Conservation (phyloP, 116 monocot species). For the Dioscorea cayenensis region DNA sequence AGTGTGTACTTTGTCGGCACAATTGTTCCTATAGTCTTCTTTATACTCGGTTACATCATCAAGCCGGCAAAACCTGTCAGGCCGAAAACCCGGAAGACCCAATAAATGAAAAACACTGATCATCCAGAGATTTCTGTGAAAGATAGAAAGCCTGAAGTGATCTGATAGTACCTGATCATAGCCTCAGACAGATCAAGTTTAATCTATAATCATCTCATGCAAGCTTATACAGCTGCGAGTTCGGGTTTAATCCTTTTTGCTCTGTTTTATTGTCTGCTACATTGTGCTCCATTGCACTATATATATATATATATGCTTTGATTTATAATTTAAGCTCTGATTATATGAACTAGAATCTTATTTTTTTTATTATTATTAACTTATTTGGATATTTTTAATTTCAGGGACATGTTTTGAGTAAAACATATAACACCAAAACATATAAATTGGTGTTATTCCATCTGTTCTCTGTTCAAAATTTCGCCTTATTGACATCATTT, state of each 20-base stretch:
- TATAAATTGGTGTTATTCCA: too few species aligned
- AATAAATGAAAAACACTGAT: slow-evolving; percentile 12
- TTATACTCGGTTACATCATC: slow-evolving; percentile 58
- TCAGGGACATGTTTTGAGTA: too few species aligned
- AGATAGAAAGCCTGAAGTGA: too few species aligned
- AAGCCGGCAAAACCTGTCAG: slow-evolving; percentile 59
- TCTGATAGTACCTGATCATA: too few species aligned
- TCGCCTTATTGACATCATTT: too few species aligned
- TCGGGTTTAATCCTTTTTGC: too few species aligned
- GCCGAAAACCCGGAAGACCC: slow-evolving; percentile 58
- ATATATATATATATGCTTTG: not conserved
- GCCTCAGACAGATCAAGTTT: not conserved
- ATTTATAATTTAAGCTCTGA: not conserved
- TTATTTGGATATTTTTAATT: too few species aligned
- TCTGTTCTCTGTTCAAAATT: too few species aligned
- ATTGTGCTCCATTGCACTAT: not conserved
- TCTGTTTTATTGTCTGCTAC: not conserved
- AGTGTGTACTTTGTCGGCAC: slow-evolving; percentile 91
- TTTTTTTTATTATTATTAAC: too few species aligned
- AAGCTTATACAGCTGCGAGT: not conserved
- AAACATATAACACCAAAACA: too few species aligned
- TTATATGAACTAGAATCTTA: too few species aligned
- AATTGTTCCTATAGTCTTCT: slow-evolving; percentile 63
- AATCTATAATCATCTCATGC: not conserved
- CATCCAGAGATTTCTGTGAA: not conserved